These are phyloP conservation scores for Lipomyces chichibuensis DNA, from an alignment of 805 yeast genomes.

Conservation along the genomic window DNA sequence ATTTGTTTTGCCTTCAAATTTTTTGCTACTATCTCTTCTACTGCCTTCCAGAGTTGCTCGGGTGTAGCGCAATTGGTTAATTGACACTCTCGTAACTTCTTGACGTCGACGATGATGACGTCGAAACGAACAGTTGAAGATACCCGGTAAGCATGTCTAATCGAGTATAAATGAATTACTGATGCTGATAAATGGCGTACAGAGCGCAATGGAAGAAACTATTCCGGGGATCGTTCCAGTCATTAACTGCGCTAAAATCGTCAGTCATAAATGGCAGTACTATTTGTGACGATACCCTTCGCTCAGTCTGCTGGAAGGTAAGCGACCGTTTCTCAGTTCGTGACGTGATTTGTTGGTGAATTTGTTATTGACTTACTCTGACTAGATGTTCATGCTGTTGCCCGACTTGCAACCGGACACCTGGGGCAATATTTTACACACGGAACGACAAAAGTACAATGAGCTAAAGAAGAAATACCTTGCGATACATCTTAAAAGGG, in stretches of 20 bases:
- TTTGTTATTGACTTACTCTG: not conserved
- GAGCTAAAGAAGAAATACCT: conserved; percentile 23
- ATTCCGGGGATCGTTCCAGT: conserved; percentile 13
- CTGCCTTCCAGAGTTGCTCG: not conserved
- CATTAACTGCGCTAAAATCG: conserved; percentile 29
- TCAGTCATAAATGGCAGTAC: conserved; percentile 25
- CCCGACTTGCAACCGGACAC: conserved; percentile 34
- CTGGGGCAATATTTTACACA: conserved; percentile 21
- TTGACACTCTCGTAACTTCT: not conserved
- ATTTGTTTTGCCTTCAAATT: not conserved
- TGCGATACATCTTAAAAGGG: conserved; percentile 18
- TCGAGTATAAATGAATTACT: not conserved
- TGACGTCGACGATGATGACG: not conserved
- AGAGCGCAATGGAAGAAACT: conserved; percentile 27
- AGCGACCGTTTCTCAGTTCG: not conserved
- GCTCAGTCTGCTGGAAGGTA: conserved; percentile 35
- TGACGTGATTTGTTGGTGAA: not conserved
- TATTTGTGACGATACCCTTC: conserved; percentile 24
- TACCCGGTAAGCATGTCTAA: not conserved
- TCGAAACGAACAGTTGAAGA: not conserved
- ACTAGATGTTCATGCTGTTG: conserved; percentile 28
- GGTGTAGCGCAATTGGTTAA: not conserved
- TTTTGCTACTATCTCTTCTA: not conserved
- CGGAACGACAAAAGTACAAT: conserved; percentile 26
- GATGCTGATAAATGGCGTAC: not conserved